Conservation (phyloP, 768 basidiomycete genomes). For the Tylopilus sp. region DNA sequence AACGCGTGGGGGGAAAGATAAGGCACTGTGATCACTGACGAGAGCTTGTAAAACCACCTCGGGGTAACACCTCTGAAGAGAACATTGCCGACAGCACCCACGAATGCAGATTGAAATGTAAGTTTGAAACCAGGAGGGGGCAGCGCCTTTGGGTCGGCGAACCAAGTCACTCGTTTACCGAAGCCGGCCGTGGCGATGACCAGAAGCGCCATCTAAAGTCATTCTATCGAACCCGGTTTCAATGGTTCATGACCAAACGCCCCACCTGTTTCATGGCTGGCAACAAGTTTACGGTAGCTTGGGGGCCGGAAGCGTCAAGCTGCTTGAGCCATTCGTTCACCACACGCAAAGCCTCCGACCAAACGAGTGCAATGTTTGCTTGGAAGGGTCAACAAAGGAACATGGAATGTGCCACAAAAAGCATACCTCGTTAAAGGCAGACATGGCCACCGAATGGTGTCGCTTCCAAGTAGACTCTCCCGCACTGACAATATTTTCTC, state of each 20-base stretch:
- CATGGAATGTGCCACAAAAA: neutral
- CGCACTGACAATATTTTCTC: conserved; percentile 39
- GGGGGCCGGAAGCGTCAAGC: conserved; percentile 27
- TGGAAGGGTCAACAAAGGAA: neutral
- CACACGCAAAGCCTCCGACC: conserved; percentile 41
- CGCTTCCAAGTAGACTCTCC: conserved; percentile 47
- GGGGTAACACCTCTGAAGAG: conserved; percentile 33
- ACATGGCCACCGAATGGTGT: conserved; percentile 42
- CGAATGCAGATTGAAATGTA: conserved; percentile 37
- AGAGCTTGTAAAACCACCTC: conserved; percentile 28
- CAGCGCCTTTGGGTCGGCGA: conserved; percentile 25
- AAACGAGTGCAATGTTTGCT: conserved; percentile 47
- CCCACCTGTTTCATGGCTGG: conserved; percentile 14
- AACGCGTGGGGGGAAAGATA: conserved; percentile 31
- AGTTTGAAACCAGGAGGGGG: conserved; percentile 31
- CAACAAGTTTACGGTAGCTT: conserved; percentile 19
- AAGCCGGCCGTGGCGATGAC: conserved; percentile 42
- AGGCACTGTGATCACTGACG: conserved; percentile 31
- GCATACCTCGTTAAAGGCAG: conserved; percentile 48
- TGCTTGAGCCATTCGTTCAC: conserved; percentile 41
- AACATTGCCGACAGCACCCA: conserved; percentile 18
- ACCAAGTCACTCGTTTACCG: conserved; percentile 35
- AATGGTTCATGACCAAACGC: neutral
- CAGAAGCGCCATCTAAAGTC: conserved; percentile 33
- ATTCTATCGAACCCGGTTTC: neutral